Conservation (phyloP, 1,284 basidiomycete genomes). For the Lignosus rhinocerotis region DNA sequence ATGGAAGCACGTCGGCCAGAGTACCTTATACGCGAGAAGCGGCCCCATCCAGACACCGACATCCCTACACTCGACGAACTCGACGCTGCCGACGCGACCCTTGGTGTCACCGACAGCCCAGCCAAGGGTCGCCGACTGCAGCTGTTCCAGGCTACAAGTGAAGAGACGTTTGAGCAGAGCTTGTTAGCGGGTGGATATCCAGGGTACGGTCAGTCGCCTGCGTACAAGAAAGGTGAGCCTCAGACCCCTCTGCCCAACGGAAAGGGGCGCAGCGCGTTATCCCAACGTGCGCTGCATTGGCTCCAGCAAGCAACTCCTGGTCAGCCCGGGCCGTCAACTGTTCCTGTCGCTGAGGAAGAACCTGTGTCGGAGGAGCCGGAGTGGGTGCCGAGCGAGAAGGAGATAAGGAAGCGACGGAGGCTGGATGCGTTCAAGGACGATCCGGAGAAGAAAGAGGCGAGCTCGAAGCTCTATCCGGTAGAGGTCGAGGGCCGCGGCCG, state of each 20-base stretch:
- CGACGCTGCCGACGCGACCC: constrained; percentile 31
- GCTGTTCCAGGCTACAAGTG: constrained; percentile 76
- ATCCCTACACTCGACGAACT: constrained; percentile 29
- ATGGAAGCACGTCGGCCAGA: constrained; percentile 66
- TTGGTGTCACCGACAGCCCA: constrained; percentile 68
- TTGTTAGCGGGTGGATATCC: constrained; percentile 77
- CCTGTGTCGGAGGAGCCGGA: constrained; percentile 35
- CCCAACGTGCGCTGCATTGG: constrained; percentile 37
- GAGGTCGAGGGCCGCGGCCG: constrained; percentile 67
- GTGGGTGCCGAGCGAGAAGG: constrained; percentile 52
- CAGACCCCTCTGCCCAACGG: constrained; percentile 27
- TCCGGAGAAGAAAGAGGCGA: constrained; percentile 20
- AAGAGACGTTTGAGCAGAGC: constrained; percentile 80
- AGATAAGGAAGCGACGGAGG: constrained; percentile 57
- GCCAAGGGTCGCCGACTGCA: constrained; percentile 67
- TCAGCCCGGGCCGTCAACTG: constrained; percentile 40
- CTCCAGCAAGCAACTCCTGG: constrained; percentile 43
- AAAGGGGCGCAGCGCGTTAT: constrained; percentile 23
- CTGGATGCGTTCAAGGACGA: constrained; percentile 58
- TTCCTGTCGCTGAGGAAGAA: constrained; percentile 30
- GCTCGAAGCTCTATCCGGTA: constrained; percentile 51
- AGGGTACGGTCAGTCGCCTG: constrained; percentile 48
- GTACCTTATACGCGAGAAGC: constrained; percentile 61
- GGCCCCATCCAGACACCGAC: constrained; percentile 42
- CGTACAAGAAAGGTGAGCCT: constrained; percentile 29